Conservation (phyloP, 1,284 basidiomycete species). For the Pascua sp. region DNA sequence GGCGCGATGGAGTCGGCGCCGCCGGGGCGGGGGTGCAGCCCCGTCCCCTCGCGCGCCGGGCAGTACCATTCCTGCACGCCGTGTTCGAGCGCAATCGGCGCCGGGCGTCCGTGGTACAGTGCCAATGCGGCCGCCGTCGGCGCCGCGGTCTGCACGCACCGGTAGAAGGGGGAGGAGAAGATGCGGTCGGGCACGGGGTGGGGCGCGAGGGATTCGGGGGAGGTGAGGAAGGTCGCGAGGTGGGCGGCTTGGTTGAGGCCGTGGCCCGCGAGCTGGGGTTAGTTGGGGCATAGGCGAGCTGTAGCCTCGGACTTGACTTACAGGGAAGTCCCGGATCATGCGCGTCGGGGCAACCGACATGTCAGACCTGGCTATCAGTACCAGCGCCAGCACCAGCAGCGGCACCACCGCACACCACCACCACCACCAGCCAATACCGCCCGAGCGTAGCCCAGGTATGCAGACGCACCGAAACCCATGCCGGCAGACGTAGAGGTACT, state of each 20-base stretch:
- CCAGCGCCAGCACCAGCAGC: neutral
- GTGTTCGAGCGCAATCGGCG: slow-evolving; percentile 11
- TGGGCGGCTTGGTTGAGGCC: slow-evolving; percentile 45
- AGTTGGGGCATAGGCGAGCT: neutral
- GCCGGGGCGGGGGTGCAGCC: slow-evolving; percentile 45
- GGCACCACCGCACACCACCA: too few species aligned
- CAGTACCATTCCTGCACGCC: slow-evolving; percentile 15
- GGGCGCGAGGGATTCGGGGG: slow-evolving; percentile 21
- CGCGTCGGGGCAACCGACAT: slow-evolving; percentile 41
- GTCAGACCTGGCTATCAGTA: neutral
- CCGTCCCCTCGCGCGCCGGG: slow-evolving; percentile 19
- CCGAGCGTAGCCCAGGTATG: too few species aligned
- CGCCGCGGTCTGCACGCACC: slow-evolving; percentile 54
- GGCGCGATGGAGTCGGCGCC: slow-evolving; percentile 19
- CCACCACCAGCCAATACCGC: too few species aligned
- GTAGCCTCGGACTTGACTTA: slow-evolving; percentile 14
- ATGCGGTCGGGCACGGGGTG: slow-evolving; percentile 41
- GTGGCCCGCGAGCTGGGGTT: slow-evolving; percentile 48
- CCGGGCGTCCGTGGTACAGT: neutral
- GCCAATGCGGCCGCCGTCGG: slow-evolving; percentile 40
- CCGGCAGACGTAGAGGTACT: slow-evolving; percentile 53
- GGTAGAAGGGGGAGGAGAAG: slow-evolving; percentile 50
- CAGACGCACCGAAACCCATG: slow-evolving; percentile 51
- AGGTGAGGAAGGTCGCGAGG: slow-evolving; percentile 35
- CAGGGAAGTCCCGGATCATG: slow-evolving; percentile 53